Evolutionary conservation across 305 asterid genomes (phyloP).

Genomic region (Petunia hybrid): DNA sequence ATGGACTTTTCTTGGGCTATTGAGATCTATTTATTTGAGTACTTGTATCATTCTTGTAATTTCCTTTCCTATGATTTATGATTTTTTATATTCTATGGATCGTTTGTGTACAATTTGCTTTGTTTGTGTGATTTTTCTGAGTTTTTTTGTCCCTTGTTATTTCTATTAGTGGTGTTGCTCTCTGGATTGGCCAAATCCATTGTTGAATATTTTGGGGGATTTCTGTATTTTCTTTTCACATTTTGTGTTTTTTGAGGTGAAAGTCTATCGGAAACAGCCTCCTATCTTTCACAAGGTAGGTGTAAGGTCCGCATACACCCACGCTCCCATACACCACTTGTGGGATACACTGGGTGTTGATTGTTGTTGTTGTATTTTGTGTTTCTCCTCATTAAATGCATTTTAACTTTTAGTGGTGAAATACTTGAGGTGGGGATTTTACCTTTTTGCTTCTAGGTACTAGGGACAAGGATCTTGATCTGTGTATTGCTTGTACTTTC

Average conservation of each 20-base stretch:
- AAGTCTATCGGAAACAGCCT: too few relatives aligned
- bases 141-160: not conserved
- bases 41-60: not conserved
- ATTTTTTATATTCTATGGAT: not conserved
- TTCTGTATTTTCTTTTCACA: slow-evolving; percentile 13
- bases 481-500: not conserved
- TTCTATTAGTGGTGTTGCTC: not conserved
- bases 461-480: slow-evolving; percentile 25
- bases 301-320: too few relatives aligned
- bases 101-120: not conserved
- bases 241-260: not conserved
- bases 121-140: slow-evolving; percentile 1
- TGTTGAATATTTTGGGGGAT: slow-evolving; percentile 16
- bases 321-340: too few relatives aligned
- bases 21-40: slow-evolving; percentile 21
- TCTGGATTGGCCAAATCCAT: slow-evolving; percentile 19
- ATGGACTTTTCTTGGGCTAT: not conserved
- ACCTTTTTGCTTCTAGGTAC: slow-evolving; percentile 21
- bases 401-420: slow-evolving; percentile 25
- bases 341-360: too few relatives aligned
- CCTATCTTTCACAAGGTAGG: too few relatives aligned
- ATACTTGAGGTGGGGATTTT: slow-evolving; percentile 2
- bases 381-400: slow-evolving; percentile 26
- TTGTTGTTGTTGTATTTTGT: not conserved
- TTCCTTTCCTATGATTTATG: not conserved